phyloP scores from a whole-genome alignment of 805 yeast species.

The Wickerhamomyces silvicola region DNA sequence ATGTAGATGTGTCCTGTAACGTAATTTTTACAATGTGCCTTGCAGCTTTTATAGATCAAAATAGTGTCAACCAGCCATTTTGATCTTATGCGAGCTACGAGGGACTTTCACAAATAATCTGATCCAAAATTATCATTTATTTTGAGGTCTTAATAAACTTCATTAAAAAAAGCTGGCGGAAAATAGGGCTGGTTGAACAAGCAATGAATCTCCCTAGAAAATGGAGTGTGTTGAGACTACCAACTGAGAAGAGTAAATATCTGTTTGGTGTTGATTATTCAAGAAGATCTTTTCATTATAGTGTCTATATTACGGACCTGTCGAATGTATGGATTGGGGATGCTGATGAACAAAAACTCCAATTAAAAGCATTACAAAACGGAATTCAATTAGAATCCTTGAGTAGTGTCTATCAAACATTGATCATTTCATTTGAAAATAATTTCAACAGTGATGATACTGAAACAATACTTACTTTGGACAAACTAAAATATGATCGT shows the following conservation, averaged over 20 bases:
- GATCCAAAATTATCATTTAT: too few relatives aligned
- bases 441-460: constrained; percentile 9
- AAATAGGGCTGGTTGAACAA: background rate
- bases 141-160: too few relatives aligned
- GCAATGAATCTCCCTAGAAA: constrained; percentile 14
- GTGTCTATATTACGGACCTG: constrained; percentile 18
- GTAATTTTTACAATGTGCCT: too few relatives aligned
- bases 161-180: background rate
- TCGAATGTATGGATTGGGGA: constrained; percentile 19
- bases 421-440: constrained; percentile 9
- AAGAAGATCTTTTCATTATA: constrained; percentile 4
- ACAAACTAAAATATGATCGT: constrained; percentile 10
- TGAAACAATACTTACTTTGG: constrained; percentile 4
- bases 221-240: constrained; percentile 15
- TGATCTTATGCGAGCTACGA: too few relatives aligned
- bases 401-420: constrained; percentile 6
- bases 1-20: too few relatives aligned
- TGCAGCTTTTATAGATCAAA: too few relatives aligned
- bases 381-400: constrained; percentile 14
- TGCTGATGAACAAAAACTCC: constrained; percentile 11
- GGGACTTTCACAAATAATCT: too few relatives aligned
- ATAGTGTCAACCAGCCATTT: background rate
- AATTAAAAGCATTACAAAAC: constrained; percentile 9
- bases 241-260: constrained; percentile 7
- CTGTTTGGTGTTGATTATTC: constrained; percentile 17